Evolutionary conservation across 2,329 filamentous ascomycete genomes (phyloP).

Genomic region (Ophiosphaerella korrae): DNA sequence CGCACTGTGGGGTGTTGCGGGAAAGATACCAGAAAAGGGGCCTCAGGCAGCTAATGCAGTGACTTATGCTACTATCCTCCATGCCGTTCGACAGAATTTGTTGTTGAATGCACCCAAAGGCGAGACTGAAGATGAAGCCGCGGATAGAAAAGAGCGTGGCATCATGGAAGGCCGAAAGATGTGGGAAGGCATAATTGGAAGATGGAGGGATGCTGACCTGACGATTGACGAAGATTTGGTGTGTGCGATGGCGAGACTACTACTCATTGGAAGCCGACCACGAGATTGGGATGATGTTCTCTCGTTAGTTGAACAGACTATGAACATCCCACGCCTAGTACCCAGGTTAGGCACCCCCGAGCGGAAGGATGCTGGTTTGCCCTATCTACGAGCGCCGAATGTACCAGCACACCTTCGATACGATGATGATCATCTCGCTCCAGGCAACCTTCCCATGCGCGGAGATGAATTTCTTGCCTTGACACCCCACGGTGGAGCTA

Average conservation of each 20-base stretch:
- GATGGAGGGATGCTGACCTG: conserved; percentile 74
- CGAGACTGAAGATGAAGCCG: conserved; percentile 34
- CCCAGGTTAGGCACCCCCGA: conserved; percentile 41
- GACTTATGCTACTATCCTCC: conserved; percentile 84
- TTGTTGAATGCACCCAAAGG: conserved; percentile 32
- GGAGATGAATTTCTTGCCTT: conserved; percentile 43
- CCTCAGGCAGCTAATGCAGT: conserved; percentile 67
- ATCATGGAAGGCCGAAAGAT: conserved; percentile 72
- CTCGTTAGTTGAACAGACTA: conserved; percentile 78
- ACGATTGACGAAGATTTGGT: conserved; percentile 79
- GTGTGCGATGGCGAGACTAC: conserved; percentile 76
- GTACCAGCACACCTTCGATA: conserved; percentile 30
- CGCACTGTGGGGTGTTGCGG: conserved; percentile 75
- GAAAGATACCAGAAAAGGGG: conserved; percentile 70
- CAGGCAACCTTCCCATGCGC: conserved; percentile 22
- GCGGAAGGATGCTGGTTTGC: conserved; percentile 31
- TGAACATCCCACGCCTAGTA: conserved; percentile 69
- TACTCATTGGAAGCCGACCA: conserved; percentile 67
- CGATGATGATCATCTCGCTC: conserved; percentile 37
- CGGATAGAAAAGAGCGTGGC: conserved; percentile 47
- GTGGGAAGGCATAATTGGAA: conserved; percentile 79
- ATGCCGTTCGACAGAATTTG: conserved; percentile 63
- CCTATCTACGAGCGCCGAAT: conserved; percentile 44
- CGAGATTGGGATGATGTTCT: conserved; percentile 74
- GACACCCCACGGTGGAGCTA: conserved; percentile 19